Base-by-base conservation (phyloP, 1,284 basidiomycete species). In the Coniophora puteana region DNA sequence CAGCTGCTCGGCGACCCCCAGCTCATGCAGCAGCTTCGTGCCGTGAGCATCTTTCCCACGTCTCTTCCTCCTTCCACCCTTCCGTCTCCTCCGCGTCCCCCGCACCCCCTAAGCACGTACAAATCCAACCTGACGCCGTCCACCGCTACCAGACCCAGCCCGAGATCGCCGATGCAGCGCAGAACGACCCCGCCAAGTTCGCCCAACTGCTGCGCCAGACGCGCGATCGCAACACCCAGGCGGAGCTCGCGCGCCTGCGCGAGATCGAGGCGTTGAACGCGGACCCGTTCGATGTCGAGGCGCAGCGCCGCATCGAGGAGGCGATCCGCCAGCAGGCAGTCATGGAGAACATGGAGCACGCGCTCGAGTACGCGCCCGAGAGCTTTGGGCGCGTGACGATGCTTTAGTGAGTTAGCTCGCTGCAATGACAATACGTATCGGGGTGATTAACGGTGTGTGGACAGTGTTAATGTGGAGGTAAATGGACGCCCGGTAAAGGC, bases 341-440 rank as follows among this genome's bases (percentile, higher is more conserved):
- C 7, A 66, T 88, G 54, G 94, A 97, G 67, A 93, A 95, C 57
- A 76, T 93, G 75, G 80, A 87, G 47, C 90, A 94, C 65, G 93
- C 93, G 4, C 71, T 95, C 54, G 93, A 95, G 62, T 92, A 88
- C 53, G 84, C 85, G 27, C 95, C 95, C 0, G 94, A 98, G 64
- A 80, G 81, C 35, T 99, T 99, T 64, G 96, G 93, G 13, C 77
- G 85, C 44, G 96, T 99, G 10, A 89, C 82, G 2, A 99, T 99
- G 96, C 84, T 99, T 37, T 99, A 95, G 87, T 90, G 55, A 65
- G 83, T 66, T n/a, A 20, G 1, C 27, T 10, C 45, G 26, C 16
- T 29, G 24, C 10, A 13, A 17, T 40, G n/a, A 21, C 14, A 38
- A 22, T n/a, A n/a, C 8, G 1, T 37, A 12, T 32, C 7, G n/a